These are phyloP conservation scores for Paracoccidioides brasiliensis DNA, from an alignment of 2,329 filamentous ascomycete genomes.

Conservation along the genomic window DNA sequence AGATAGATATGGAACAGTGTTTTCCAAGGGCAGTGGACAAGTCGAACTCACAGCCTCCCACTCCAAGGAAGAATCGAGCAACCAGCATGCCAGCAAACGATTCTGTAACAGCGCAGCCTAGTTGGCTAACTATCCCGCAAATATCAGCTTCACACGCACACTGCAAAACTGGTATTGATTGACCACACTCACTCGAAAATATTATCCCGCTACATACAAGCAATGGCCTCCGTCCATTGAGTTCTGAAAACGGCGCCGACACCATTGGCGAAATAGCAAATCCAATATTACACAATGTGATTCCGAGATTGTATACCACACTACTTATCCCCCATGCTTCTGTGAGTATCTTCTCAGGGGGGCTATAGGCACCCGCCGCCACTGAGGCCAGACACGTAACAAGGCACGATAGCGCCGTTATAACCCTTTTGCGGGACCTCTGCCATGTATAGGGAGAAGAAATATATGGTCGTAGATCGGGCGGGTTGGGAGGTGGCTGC, in stretches of 20 bases:
- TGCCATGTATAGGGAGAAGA: constrained; percentile 63
- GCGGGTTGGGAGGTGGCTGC: constrained; percentile 41
- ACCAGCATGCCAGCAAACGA: constrained; percentile 61
- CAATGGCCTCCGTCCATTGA: constrained; percentile 74
- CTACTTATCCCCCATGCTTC: constrained; percentile 51
- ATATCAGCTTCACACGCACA: background rate
- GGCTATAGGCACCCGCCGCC: constrained; percentile 66
- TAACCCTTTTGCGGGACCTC: constrained; percentile 51
- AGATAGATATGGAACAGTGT: background rate
- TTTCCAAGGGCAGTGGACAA: constrained; percentile 3
- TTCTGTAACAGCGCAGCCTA: constrained; percentile 58
- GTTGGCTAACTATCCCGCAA: constrained; percentile 41
- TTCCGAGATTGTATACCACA: constrained; percentile 57
- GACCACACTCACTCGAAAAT: constrained; percentile 42
- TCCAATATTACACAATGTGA: constrained; percentile 69
- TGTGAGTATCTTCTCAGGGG: constrained; percentile 52
- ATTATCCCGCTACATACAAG: constrained; percentile 62
- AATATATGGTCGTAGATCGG: constrained; percentile 52
- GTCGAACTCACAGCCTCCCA: constrained; percentile 51
- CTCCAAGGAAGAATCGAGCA: constrained; percentile 61
- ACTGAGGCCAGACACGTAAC: constrained; percentile 70
- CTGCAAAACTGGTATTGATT: background rate
- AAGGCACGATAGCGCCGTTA: constrained; percentile 60
- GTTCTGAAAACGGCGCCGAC: constrained; percentile 74
- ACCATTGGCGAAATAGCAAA: constrained; percentile 80